Evolutionary conservation across 1,139 yeast species (phyloP), one percentile per base, ranked within the genome.

Genomic region (Pneumocystis carinii): DNA sequence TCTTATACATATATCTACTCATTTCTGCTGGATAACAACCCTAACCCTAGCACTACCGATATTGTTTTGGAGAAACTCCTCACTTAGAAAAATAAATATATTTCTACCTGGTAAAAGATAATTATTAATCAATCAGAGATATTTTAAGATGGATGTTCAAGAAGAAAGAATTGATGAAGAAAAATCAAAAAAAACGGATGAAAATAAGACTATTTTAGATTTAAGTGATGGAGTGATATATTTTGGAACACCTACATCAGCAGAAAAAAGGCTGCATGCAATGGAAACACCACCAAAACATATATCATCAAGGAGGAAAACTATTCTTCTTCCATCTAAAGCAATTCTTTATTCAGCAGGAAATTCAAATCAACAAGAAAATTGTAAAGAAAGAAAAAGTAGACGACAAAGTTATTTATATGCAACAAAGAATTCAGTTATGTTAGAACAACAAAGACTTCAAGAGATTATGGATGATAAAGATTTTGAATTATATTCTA

Each of bases 351-450:
- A 24, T 24, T 48, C 55, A 17, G 7, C n/a, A 12, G 55, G 27
- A 12, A 19, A 12, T 48, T 48, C 38, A 32, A 55, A 62, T 15
- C 38, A 59, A 39, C 63, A 59, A 58, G 56, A 59, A 38, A 37
- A 36, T 35, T 57, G 42, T 39, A 24, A 38, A 14, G 36, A 57
- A 35, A 57, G 63, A 19, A 62, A 63, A 55, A 61, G 57, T 59
- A 36, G 65, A 15, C 59, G 65, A 14, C 65, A 63, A 36, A 61
- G 64, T 41, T 63, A 63, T 39, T 57, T 63, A 61, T 60, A 60
- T 12, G 65, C 65, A 10, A 63, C 65, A 12, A 63, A 63, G 35
- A 48, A 59, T 29, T 62, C 64, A 15, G 60, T 59, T 38, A 48
- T 62, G 36, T 35, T 62, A 24, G 65, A 61, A 36, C 17, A 53